phyloP scores from a whole-genome alignment of 306 rosid genomes.

The Inga oerstediana region DNA sequence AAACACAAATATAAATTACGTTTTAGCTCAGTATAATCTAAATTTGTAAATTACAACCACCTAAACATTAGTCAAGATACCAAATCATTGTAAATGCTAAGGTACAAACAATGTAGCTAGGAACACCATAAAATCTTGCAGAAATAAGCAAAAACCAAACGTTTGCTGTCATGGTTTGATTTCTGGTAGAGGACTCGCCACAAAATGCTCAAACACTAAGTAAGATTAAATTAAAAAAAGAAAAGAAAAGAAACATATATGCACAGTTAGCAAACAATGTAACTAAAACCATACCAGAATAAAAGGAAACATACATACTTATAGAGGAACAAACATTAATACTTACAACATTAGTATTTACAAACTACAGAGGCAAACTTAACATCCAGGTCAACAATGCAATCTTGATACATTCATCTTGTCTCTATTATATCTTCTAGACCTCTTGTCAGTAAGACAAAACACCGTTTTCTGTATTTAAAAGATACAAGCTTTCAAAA shows the following conservation, averaged over 20 bases:
- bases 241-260: neutral
- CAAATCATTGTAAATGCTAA: neutral
- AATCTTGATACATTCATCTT: neutral
- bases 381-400: neutral
- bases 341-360: neutral
- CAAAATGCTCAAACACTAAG: neutral
- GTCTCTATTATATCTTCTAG: neutral
- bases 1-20: neutral
- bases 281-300: neutral
- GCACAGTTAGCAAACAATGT: neutral
- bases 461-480: neutral
- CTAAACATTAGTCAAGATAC: neutral
- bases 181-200: neutral
- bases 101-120: neutral
- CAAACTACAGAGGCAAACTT: neutral
- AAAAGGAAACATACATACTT: neutral
- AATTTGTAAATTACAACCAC: neutral
- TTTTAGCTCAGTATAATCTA: neutral
- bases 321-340: neutral
- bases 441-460: neutral
- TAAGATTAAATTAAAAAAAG: neutral
- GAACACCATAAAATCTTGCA: neutral
- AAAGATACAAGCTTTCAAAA: neutral
- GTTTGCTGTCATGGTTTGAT: neutral
- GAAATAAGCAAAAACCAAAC: neutral